Evolutionary conservation across 495 filamentous ascomycete genomes (phyloP).

Genomic region (Penicillium flavigenum): DNA sequence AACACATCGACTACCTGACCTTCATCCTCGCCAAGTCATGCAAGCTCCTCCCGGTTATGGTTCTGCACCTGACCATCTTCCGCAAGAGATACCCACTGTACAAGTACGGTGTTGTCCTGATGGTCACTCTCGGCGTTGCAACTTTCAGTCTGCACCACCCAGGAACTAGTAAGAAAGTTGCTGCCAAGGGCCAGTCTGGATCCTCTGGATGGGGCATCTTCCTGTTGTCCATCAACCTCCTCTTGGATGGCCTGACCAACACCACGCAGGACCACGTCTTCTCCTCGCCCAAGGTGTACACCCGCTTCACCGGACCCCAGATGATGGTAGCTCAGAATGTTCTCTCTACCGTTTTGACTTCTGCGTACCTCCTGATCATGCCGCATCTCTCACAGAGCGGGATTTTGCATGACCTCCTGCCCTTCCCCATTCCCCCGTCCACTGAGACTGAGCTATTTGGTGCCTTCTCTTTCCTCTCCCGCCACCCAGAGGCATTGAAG

Average conservation of each 20-base stretch:
- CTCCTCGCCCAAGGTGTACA: constrained; percentile 55
- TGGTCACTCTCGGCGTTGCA: constrained; percentile 89
- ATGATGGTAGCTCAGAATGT: constrained; percentile 99
- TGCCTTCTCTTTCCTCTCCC: constrained; percentile 75
- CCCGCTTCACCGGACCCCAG: constrained; percentile 82
- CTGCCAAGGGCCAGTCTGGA: constrained; percentile 42
- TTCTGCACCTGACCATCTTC: constrained; percentile 90
- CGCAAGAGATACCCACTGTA: constrained; percentile 87
- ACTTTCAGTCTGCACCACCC: constrained; percentile 90
- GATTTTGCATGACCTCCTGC: constrained; percentile 66
- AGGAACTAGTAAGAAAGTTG: constrained; percentile 66
- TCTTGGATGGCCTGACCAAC: constrained; percentile 96
- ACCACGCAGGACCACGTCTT: constrained; percentile 97
- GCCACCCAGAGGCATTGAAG: constrained; percentile 74
- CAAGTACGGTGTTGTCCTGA: constrained; percentile 89
- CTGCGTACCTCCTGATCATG: constrained; percentile 69
- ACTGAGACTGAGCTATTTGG: constrained; percentile 67
- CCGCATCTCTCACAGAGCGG: constrained; percentile 71
- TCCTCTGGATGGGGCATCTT: constrained; percentile 75
- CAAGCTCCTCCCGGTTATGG: constrained; percentile 97
- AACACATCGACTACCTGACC: constrained; percentile 97
- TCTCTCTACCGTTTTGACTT: constrained; percentile 72
- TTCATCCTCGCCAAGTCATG: constrained; percentile 97
- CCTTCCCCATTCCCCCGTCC: constrained; percentile 52
- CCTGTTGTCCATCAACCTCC: constrained; percentile 83